Conservation (phyloP, 805 yeast species). For the Sugiyamaella mastotermitis region DNA sequence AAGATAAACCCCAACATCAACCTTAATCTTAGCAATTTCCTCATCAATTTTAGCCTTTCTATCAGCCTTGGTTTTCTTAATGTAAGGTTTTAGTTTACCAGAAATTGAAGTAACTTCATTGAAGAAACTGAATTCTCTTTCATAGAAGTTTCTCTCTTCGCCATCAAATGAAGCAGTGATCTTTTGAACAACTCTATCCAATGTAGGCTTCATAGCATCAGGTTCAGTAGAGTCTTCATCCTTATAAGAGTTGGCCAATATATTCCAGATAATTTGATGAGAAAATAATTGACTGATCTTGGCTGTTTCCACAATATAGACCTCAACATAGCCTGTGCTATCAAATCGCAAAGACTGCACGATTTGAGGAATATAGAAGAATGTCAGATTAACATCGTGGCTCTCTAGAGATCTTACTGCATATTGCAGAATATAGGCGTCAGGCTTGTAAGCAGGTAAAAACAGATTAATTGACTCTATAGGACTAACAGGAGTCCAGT, state of each 20-base stretch:
- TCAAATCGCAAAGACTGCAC: conserved; percentile 90
- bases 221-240: conserved; percentile 83
- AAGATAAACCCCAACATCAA: conserved; percentile 78
- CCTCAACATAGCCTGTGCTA: conserved; percentile 73
- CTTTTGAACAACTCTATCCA: conserved; percentile 63
- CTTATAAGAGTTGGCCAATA: conserved; percentile 85
- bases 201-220: conserved; percentile 73
- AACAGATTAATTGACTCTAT: conserved; percentile 79
- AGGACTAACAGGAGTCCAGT: conserved; percentile 77
- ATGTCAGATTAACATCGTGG: conserved; percentile 81
- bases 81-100: conserved; percentile 89
- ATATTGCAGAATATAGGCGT: conserved; percentile 72
- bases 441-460: conserved; percentile 61
- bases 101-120: conserved; percentile 88
- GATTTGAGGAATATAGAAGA: conserved; percentile 96
- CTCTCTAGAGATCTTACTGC: conserved; percentile 84
- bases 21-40: conserved; percentile 75
- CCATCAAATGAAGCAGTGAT: conserved; percentile 59
- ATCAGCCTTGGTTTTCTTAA: conserved; percentile 91
- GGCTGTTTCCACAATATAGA: conserved; percentile 87
- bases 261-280: conserved; percentile 97
- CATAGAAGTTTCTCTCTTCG: conserved; percentile 61
- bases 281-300: conserved; percentile 86
- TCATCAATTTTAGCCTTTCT: conserved; percentile 94
- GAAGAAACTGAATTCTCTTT: conserved; percentile 83